phyloP scores from a whole-genome alignment of 2,329 filamentous ascomycete species.

The Neonectria ditissima region DNA sequence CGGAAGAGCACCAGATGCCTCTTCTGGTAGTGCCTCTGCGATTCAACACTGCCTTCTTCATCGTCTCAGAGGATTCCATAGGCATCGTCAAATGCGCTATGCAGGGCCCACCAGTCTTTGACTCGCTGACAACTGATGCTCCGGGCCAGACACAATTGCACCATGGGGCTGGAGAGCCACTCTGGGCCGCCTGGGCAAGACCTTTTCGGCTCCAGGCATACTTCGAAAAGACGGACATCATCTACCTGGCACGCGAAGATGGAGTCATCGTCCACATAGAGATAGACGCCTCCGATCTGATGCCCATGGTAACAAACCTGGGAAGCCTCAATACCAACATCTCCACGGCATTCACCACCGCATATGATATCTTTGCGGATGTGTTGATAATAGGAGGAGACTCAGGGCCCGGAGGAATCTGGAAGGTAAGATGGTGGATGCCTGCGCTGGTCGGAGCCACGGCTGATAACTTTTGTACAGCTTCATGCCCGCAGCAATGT shows the following conservation, averaged over 20 bases:
- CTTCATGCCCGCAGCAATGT: slow-evolving; percentile 66
- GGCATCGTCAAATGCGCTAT: slow-evolving; percentile 67
- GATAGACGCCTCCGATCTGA: slow-evolving; percentile 68
- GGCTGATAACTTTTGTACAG: slow-evolving; percentile 47
- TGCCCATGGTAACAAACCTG: slow-evolving; percentile 68
- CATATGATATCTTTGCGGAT: slow-evolving; percentile 76
- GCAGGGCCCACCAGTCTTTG: slow-evolving; percentile 61
- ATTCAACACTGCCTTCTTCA: slow-evolving; percentile 76
- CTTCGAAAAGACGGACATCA: slow-evolving; percentile 75
- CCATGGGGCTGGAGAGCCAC: slow-evolving; percentile 62
- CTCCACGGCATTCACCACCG: slow-evolving; percentile 82
- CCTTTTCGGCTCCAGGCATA: slow-evolving; percentile 75
- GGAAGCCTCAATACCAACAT: slow-evolving; percentile 78
- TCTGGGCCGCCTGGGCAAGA: slow-evolving; percentile 89
- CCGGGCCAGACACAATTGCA: slow-evolving; percentile 58
- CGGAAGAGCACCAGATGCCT: slow-evolving; percentile 68
- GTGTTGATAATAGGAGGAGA: slow-evolving; percentile 84
- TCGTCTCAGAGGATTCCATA: slow-evolving; percentile 72
- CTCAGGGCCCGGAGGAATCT: slow-evolving; percentile 81
- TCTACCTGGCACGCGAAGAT: slow-evolving; percentile 91
- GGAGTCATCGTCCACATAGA: slow-evolving; percentile 81
- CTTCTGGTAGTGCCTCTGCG: slow-evolving; percentile 78
- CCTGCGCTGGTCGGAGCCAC: neutral
- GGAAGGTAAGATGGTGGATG: slow-evolving; percentile 65
- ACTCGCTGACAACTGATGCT: slow-evolving; percentile 56